These are phyloP conservation scores for Clavispora vitiphila DNA, from an alignment of 805 yeast species.

Conservation along the genomic window DNA sequence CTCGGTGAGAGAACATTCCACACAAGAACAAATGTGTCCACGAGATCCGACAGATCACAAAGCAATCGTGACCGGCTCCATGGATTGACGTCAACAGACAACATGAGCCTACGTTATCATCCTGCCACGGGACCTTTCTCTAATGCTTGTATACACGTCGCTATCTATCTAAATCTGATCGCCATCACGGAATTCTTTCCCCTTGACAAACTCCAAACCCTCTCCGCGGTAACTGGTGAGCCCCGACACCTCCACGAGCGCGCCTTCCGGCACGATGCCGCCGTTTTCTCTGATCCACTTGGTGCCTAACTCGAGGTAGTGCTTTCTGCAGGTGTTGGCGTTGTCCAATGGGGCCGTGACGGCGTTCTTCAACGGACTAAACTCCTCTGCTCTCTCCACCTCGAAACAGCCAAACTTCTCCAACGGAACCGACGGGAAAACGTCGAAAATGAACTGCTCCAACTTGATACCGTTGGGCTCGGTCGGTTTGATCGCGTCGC, in stretches of 20 bases:
- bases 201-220: conserved; percentile 54
- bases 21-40: no score
- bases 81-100: no score
- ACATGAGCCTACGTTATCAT: no score
- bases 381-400: conserved; percentile 80
- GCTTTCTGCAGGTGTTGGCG: conserved; percentile 72
- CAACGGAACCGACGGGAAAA: conserved; percentile 73
- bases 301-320: conserved; percentile 62
- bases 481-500: conserved; percentile 52
- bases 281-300: conserved; percentile 72
- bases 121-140: no score
- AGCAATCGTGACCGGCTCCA: no score
- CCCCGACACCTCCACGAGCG: conserved; percentile 72
- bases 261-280: conserved; percentile 47
- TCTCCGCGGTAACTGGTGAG: conserved; percentile 72
- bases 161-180: conserved; percentile 17
- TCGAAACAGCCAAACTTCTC: conserved; percentile 83
- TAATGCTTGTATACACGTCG: no score
- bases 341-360: conserved; percentile 78
- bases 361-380: conserved; percentile 91
- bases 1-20: no score
- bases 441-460: conserved; percentile 96
- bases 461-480: conserved; percentile 87
- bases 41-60: no score
- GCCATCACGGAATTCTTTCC: conserved; percentile 34